phyloP scores from a whole-genome alignment of 139 green algal genomes.

The Deuterostichococcus epilithicus region DNA sequence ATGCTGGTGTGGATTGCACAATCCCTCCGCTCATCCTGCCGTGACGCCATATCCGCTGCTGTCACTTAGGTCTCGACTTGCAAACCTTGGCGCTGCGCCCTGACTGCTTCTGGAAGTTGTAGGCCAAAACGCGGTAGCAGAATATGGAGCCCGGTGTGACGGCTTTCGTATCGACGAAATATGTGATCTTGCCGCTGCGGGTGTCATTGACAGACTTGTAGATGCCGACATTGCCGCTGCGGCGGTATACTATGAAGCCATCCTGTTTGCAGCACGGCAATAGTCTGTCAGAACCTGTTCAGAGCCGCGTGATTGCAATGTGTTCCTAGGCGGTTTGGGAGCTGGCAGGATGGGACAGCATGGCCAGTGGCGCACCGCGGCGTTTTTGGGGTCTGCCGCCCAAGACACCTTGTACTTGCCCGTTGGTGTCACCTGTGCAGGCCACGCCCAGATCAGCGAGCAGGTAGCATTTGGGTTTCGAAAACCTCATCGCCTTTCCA shows the following conservation, averaged over 20 bases:
- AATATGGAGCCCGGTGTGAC: no score
- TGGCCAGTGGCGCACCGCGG: neutral
- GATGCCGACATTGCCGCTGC: neutral
- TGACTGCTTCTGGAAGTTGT: neutral
- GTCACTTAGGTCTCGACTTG: neutral
- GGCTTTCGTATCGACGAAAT: neutral
- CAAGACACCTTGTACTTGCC: neutral
- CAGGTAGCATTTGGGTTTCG: no score
- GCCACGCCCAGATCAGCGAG: no score
- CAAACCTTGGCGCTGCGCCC: neutral
- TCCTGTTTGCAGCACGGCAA: neutral
- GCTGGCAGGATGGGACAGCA: no score
- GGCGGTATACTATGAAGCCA: neutral
- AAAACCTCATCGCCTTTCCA: no score
- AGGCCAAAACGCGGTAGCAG: neutral
- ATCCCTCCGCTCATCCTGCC: no score
- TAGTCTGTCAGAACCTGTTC: no score
- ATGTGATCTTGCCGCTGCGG: neutral
- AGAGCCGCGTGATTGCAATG: no score
- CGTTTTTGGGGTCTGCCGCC: neutral
- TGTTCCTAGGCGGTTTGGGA: no score
- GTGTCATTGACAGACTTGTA: neutral
- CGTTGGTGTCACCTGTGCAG: neutral
- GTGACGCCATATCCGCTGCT: no score
- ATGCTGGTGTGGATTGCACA: no score